Base-by-base conservation (phyloP, 2,329 filamentous ascomycete species). In the Nannizziopsis arthrosporioides region DNA sequence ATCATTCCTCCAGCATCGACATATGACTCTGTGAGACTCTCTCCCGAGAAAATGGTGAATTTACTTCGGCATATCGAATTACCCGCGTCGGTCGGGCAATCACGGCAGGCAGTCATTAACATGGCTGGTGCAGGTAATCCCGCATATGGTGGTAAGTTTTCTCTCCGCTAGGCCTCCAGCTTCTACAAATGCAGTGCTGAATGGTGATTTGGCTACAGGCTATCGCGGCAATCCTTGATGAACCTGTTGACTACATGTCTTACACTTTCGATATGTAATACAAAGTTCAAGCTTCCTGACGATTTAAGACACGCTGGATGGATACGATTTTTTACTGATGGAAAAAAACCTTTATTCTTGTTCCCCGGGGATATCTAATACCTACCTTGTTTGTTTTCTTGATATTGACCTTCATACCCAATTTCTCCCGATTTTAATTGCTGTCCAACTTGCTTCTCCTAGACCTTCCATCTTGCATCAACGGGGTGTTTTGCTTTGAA, bases 1-100 rank as follows among this genome's bases (percentile, higher is more conserved):
- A 81, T 89, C 52, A 81, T 93, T 10, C 88, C 88, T 0, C 73
- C 78, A 0, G 76, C 84, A 1, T 77, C 83, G 18, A 73, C 78
- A 6, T 95, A 93, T 65, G 78, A 81, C 46, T 77, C 78, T 15
- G 76, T 78, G 35, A 76, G 80, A 9, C 82, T 94, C 57, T 84
- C 77, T 53, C 70, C 87, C 0, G 71, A 79, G 31, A 80, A 76
- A 50, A 73, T 95, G 68, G 82, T 92, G 5, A 76, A 78, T 30
- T 71, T 95, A 36, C 71, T 98, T 17, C 76, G 80, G 30, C 75
- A 79, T 47, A 78, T 82, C 5, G 70, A 77, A 18, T 72, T 92
- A 8, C 84, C 84, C 0, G 76, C 78, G 3, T 63, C 62, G 22
- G 61, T 67, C 31, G 58, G 61, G 14, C 67, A 70, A 49, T 60